phyloP scores from a whole-genome alignment of 192 early-diverging fungal genomes.

The Dissophora ornata region DNA sequence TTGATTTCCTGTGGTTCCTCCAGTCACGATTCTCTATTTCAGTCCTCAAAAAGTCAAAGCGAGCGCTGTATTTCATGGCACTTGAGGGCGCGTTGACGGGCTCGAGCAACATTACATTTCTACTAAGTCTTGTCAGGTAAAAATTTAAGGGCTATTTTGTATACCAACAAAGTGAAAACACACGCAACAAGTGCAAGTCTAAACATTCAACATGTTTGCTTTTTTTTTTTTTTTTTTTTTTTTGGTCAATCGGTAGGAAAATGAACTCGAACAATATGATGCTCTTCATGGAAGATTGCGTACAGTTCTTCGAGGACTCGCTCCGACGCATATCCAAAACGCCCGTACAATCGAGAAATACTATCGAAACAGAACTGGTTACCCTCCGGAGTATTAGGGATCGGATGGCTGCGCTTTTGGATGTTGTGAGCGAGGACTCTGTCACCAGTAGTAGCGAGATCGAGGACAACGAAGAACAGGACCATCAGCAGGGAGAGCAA shows the following conservation, averaged over 20 bases:
- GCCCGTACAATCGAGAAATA: background rate
- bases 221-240: background rate
- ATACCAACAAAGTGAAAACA: too few relatives aligned
- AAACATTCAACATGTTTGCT: background rate
- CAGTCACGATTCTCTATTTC: slow-evolving; percentile 66
- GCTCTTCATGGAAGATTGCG: slow-evolving; percentile 44
- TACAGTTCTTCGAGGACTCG: slow-evolving; percentile 20
- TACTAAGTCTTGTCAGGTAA: slow-evolving; percentile 59
- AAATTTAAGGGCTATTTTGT: too few relatives aligned
- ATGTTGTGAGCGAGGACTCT: slow-evolving; percentile 46
- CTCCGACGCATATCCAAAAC: background rate
- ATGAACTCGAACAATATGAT: slow-evolving; percentile 51
- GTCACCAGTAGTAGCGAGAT: slow-evolving; percentile 30
- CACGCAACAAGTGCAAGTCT: too few relatives aligned
- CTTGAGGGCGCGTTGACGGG: slow-evolving; percentile 56
- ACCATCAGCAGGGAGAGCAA: background rate
- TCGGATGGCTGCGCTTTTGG: slow-evolving; percentile 23
- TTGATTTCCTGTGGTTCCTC: slow-evolving; percentile 67
- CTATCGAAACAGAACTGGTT: slow-evolving; percentile 22
- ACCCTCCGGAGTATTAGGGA: slow-evolving; percentile 32
- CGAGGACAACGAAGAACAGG: slow-evolving; percentile 24
- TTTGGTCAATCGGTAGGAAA: slow-evolving; percentile 36
- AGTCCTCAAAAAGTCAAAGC: slow-evolving; percentile 63
- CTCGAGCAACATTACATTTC: slow-evolving; percentile 44
- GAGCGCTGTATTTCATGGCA: slow-evolving; percentile 74